phyloP scores from a whole-genome alignment of 306 rosid genomes.

The Glycyrrhiza uralensis region DNA sequence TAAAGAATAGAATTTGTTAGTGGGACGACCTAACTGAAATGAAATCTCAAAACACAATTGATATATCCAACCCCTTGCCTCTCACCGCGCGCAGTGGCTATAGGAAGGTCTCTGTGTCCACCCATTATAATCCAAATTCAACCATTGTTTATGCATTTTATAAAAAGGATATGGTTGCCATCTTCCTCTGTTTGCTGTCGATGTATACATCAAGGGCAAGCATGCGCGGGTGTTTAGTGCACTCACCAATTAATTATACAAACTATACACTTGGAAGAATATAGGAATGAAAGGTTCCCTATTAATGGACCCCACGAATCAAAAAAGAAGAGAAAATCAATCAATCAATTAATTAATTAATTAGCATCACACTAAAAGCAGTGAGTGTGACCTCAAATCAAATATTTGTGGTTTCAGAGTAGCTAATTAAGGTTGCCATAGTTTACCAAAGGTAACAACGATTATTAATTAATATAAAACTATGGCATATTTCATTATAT shows the following conservation, averaged over 20 bases:
- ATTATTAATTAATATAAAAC: constrained; percentile 8
- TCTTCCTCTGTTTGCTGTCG: not conserved
- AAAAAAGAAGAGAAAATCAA: not conserved
- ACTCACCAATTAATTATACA: constrained; percentile 13
- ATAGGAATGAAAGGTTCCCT: not conserved
- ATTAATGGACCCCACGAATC: constrained; percentile 26
- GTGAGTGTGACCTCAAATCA: constrained; percentile 16
- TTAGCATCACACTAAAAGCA: not conserved
- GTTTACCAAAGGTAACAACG: constrained; percentile 4
- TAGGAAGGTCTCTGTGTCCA: constrained; percentile 33
- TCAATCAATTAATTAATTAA: too few relatives aligned
- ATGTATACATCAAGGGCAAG: constrained; percentile 6
- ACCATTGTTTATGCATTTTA: not conserved
- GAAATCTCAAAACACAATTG: constrained; percentile 20
- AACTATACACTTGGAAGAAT: constrained; percentile 7
- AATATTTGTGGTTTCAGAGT: constrained; percentile 25
- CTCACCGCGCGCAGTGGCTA: not conserved
- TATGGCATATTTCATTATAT: not conserved
- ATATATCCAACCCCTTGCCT: not conserved
- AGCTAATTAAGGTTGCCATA: not conserved
- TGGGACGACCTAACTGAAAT: constrained; percentile 42
- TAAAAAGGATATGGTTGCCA: not conserved
- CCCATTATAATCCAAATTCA: constrained; percentile 10
- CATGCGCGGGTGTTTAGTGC: constrained; percentile 29
- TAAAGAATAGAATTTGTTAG: constrained; percentile 11